A percentile compares a stretch with the other conserved stretches of the same genome.
phyloP scores from a whole-genome alignment of 805 yeast genomes.

The Maudiozyma pseudohumilis region DNA sequence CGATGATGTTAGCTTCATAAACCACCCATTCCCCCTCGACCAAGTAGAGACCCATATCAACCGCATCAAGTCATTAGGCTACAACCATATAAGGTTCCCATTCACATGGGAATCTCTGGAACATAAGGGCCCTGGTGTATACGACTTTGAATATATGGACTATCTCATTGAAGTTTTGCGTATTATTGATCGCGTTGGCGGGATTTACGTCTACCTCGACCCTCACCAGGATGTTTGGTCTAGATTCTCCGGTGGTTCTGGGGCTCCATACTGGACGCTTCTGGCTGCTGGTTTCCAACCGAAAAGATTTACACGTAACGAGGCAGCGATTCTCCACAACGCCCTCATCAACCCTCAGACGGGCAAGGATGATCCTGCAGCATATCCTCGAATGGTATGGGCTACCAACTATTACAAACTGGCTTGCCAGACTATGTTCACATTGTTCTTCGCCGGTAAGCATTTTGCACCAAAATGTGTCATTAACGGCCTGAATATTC shows the following conservation, averaged over 20 bases:
- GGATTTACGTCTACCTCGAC: conserved; percentile 70
- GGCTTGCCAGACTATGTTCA: conserved; percentile 74
- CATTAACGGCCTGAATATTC: conserved; percentile 66
- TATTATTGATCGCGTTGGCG: conserved; percentile 52
- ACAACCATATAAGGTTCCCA: conserved; percentile 64
- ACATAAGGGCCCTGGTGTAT: conserved; percentile 74
- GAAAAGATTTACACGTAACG: conserved; percentile 53
- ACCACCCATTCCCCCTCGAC: conserved; percentile 66
- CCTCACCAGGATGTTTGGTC: conserved; percentile 96
- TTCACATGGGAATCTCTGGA: conserved; percentile 91
- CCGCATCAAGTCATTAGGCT: conserved; percentile 73
- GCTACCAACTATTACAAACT: conserved; percentile 73
- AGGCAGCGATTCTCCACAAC: conserved; percentile 75
- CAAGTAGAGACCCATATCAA: conserved; percentile 62
- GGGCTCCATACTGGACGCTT: conserved; percentile 90
- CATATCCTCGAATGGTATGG: conserved; percentile 84
- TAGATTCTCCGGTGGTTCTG: conserved; percentile 78
- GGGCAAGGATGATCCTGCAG: conserved; percentile 31
- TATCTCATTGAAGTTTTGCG: conserved; percentile 55
- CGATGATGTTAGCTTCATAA: conserved; percentile 69
- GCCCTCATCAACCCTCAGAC: conserved; percentile 31
- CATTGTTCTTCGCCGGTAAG: conserved; percentile 73
- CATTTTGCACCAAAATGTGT: conserved; percentile 65
- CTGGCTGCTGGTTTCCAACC: conserved; percentile 86
- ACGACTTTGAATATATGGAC: conserved; percentile 67